A percentile compares a stretch with the other conserved stretches of the same genome.
These are phyloP conservation scores for Colletotrichum scovillei DNA, from an alignment of 2,329 filamentous ascomycete species.

Conservation along the genomic window DNA sequence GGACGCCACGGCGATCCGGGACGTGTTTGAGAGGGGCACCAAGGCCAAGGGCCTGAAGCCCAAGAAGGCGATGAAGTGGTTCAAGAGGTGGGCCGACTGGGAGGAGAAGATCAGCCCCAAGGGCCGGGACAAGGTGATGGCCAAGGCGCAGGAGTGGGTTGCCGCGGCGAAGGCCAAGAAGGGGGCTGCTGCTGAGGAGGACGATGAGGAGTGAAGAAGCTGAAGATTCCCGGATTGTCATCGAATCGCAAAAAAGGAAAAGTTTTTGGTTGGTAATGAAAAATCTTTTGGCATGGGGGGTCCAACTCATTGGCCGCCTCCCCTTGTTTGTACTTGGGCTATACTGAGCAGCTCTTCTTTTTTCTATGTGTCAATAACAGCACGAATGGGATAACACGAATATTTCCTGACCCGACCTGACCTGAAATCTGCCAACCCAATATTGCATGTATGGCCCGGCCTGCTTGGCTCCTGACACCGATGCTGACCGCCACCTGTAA, in stretches of 20 bases:
- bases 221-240: conserved; percentile 22
- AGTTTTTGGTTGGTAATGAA: conserved; percentile 27
- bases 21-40: conserved; percentile 84
- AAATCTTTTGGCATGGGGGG: conserved; percentile 22
- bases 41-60: conserved; percentile 80
- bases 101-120: conserved; percentile 70
- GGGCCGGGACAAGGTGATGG: conserved; percentile 77
- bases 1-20: conserved; percentile 72
- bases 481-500: background rate
- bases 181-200: conserved; percentile 50
- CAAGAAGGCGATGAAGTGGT: conserved; percentile 86
- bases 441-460: background rate
- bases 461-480: background rate
- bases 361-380: conserved; percentile 26
- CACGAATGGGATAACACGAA: conserved; percentile 8
- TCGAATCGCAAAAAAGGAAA: conserved; percentile 10
- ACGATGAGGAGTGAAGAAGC: conserved; percentile 48
- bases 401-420: background rate
- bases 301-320: background rate
- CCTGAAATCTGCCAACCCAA: conserved; percentile 5
- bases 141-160: conserved; percentile 77
- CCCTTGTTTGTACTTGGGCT: conserved; percentile 15
- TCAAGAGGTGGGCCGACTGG: conserved; percentile 91
- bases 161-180: conserved; percentile 60
- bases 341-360: conserved; percentile 9